Evolutionary conservation across 2,329 filamentous ascomycete genomes (phyloP), one percentile per base, ranked within the genome.

Genomic region (Plectosphaerella plurivora): DNA sequence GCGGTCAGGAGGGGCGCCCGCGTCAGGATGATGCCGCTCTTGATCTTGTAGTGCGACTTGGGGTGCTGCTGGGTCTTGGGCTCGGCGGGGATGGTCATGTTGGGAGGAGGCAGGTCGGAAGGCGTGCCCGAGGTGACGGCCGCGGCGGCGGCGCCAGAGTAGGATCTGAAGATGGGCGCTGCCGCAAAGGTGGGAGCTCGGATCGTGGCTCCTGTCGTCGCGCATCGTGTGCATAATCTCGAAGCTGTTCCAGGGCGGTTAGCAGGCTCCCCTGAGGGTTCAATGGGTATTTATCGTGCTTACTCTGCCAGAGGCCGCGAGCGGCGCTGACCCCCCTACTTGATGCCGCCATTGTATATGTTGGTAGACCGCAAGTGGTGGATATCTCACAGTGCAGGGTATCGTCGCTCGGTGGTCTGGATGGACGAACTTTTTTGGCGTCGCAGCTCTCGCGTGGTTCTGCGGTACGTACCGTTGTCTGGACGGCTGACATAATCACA

Each of bases 1-100:
- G 89, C 87, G 24, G 94, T 97, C 63, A 99, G 79, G 54, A 95
- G 77, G 7, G 94, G 94, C 47, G 94, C 84, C 25, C 94, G 90
- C 45, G 91, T 94, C 57, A 99, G 84, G 60, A 97, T 83, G 54
- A 97, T 79, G 58, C 90, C 88, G 53, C 79, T 77, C 53, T 73
- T 75, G 66, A 84, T 74, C 58, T 73, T 71, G 70, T 81, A 81
- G 50, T 50, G 48, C 20, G 37, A 28, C 39, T 50, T 50, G 22
- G 35, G 25, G 36, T 51, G 47, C 49, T 51, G 41, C 45, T 48
- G 14, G 56, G 65, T 61, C 28, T 33, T 4, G 45, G 65, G 54
- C 51, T 54, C 56, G 39, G 55, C 57, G 25, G 61, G 56, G 18
- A 56, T 57, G 35, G 62, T 64, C 53, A 65, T 33, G 50, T 63